Evolutionary conservation across 164 flowering plant species (phyloP), one percentile per base, ranked within the genome.

Genomic region (Pachysandra terminalis): DNA sequence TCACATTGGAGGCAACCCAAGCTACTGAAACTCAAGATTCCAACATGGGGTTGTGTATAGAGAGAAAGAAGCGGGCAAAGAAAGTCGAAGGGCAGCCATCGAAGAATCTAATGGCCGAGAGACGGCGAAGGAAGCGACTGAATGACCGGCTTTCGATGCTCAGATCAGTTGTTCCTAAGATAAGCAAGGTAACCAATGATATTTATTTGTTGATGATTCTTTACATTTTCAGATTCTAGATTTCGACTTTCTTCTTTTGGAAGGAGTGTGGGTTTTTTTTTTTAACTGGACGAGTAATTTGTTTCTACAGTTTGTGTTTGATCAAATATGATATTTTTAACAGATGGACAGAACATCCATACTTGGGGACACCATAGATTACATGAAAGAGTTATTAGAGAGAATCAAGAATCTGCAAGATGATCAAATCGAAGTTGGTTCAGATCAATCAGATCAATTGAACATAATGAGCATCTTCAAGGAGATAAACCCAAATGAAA

Each of bases 91-190:
- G 91, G 9, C 94, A 85, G 64, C 91, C 87, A 0, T 89, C 95
- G 0, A 89, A 89, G 84, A 89, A 89, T 77, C 82, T 89, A 23
- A 87, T 89, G 94, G 94, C 94, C 0, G 94, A 89, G 80, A 79
- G 94, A 41, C 56, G 91, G 75, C 61, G 95, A 59, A 81, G 95
- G 71, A 89, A 89, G 81, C 59, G 95, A 4, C 74, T 89, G 22
- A 89, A 89, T 64, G 95, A 89, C 65, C 84, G 95, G 10, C 95
- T 89, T 59, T 84, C 88, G 2, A 87, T 89, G 91, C 85, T 87
- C 16, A 69, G 91, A 84, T 87, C 91, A 16, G 84, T 89, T 56
- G 94, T 89, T 67, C 91, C 94, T 14, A 87, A 87, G 71, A 89
- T 89, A 27, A 87, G 90, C 78, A 89, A 89, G 94, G 94, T 86